These are phyloP conservation scores for Pseudomonodictys pantanalensis DNA, from an alignment of 495 filamentous ascomycete genomes.

Conservation along the genomic window DNA sequence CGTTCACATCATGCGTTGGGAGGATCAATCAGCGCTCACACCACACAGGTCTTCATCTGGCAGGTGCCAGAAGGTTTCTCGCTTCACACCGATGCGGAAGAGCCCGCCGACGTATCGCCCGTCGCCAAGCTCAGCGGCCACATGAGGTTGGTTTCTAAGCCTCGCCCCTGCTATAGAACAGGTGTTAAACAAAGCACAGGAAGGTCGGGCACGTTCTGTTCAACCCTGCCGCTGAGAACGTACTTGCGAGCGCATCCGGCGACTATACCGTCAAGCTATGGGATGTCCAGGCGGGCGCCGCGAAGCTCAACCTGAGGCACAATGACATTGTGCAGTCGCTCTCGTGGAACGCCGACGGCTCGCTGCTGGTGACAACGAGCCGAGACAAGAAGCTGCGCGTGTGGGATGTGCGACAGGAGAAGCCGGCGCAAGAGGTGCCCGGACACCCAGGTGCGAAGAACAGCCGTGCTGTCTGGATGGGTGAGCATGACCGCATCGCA, in stretches of 20 bases:
- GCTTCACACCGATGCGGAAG: conserved; percentile 76
- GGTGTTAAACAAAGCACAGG: conserved; percentile 47
- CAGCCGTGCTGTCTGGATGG: conserved; percentile 93
- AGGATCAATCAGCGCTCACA: conserved; percentile 32
- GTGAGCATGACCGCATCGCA: conserved; percentile 88
- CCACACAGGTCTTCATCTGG: conserved; percentile 78
- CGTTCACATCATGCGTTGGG: background rate
- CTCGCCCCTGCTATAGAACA: background rate
- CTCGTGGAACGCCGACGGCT: conserved; percentile 92
- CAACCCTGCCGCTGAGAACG: conserved; percentile 93
- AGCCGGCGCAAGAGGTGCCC: conserved; percentile 74
- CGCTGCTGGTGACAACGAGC: conserved; percentile 85
- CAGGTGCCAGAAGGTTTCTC: conserved; percentile 87
- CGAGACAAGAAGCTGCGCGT: conserved; percentile 97
- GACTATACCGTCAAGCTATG: conserved; percentile 94
- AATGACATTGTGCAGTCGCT: conserved; percentile 89
- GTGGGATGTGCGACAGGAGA: conserved; percentile 95
- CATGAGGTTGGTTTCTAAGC: conserved; percentile 48
- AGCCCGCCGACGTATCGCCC: conserved; percentile 76
- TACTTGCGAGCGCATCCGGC: conserved; percentile 91
- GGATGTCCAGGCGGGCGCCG: conserved; percentile 80
- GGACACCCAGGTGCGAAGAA: conserved; percentile 95
- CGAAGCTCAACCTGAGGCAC: conserved; percentile 73
- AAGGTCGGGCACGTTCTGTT: conserved; percentile 97
- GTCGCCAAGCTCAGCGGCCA: conserved; percentile 76